Conservation (phyloP, 441 rosid genomes). For the Bocquillonia castaneifolia region DNA sequence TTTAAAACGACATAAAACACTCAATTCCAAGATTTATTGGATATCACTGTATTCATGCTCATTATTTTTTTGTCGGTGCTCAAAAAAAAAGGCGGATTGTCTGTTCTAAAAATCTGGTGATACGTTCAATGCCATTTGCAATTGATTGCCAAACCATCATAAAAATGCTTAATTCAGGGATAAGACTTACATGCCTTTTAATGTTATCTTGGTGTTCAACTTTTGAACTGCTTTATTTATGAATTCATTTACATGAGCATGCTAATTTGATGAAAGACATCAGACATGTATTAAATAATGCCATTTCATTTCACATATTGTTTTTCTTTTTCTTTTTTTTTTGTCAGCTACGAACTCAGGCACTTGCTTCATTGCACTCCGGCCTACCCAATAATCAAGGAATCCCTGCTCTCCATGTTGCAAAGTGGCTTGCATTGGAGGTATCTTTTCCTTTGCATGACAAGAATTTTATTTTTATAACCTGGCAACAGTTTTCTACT, state of each 20-base stretch:
- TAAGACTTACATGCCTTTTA: not conserved
- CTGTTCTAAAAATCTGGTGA: too few species aligned
- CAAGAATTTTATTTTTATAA: constrained; percentile 4
- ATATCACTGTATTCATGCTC: not conserved
- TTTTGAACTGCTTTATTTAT: not conserved
- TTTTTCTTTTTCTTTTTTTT: constrained; percentile 29
- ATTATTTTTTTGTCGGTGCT: not conserved
- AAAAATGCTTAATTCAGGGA: constrained; percentile 3
- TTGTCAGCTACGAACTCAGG: constrained; percentile 80
- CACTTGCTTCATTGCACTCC: constrained; percentile 81
- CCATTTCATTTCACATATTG: constrained; percentile 21
- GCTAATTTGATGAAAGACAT: not conserved
- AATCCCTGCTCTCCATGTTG: constrained; percentile 64
- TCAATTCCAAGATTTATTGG: not conserved
- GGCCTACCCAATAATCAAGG: constrained; percentile 88
- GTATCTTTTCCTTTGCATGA: constrained; percentile 36
- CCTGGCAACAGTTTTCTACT: constrained; percentile 6
- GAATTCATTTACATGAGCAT: constrained; percentile 8
- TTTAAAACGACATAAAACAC: too few species aligned
- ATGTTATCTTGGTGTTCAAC: constrained; percentile 13
- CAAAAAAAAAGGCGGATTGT: not conserved
- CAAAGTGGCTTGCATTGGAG: constrained; percentile 95
- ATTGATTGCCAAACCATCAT: constrained; percentile 6
- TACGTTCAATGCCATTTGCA: not conserved
- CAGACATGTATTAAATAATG: not conserved